These are phyloP conservation scores for Lipomyces yamadae DNA, from an alignment of 805 yeast genomes.

Conservation along the genomic window DNA sequence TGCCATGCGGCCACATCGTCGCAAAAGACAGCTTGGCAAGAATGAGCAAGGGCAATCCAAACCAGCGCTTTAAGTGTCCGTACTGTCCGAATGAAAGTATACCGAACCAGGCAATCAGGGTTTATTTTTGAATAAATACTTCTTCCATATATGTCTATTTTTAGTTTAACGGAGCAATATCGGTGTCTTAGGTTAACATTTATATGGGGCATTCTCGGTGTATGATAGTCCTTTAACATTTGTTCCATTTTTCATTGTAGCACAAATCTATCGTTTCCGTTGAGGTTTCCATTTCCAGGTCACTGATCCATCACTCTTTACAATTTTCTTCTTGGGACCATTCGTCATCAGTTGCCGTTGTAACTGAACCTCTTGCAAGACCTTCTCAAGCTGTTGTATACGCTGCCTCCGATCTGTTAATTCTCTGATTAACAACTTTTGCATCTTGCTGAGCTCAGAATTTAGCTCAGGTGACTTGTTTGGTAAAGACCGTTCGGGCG, in stretches of 20 bases:
- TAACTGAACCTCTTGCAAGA: slow-evolving; percentile 72
- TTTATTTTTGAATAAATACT: slow-evolving; percentile 47
- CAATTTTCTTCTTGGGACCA: slow-evolving; percentile 80
- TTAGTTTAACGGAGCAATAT: slow-evolving; percentile 6
- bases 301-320: slow-evolving; percentile 67
- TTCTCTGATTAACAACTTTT: slow-evolving; percentile 13
- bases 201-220: neutral
- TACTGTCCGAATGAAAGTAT: slow-evolving; percentile 64
- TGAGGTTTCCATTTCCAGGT: slow-evolving; percentile 82
- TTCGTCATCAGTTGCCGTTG: slow-evolving; percentile 89
- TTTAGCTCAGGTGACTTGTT: neutral
- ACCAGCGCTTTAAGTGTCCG: slow-evolving; percentile 66
- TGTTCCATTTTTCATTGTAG: neutral
- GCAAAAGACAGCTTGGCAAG: slow-evolving; percentile 59
- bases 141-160: neutral
- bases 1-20: slow-evolving; percentile 69
- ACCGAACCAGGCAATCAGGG: slow-evolving; percentile 51
- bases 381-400: slow-evolving; percentile 58
- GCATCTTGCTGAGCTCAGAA: slow-evolving; percentile 40
- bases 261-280: slow-evolving; percentile 44
- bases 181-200: slow-evolving; percentile 16
- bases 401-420: slow-evolving; percentile 41
- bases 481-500: slow-evolving; percentile 44
- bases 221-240: neutral
- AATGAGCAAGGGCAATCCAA: slow-evolving; percentile 50